These are phyloP conservation scores for Penicillium brasilianum DNA, from an alignment of 2,329 filamentous ascomycete species.

Conservation along the genomic window DNA sequence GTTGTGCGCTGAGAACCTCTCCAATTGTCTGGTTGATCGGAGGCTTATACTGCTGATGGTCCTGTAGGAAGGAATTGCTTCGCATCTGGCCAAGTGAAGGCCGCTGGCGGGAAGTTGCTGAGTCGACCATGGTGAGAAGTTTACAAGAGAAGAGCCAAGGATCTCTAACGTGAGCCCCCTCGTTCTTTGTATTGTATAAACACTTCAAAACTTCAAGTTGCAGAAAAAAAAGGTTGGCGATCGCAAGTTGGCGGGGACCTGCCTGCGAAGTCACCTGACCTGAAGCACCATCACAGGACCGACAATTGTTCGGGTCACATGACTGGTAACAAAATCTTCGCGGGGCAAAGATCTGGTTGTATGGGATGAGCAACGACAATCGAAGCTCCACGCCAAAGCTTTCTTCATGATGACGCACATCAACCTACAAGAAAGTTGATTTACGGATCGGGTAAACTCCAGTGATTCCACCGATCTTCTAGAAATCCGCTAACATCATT, in stretches of 20 bases:
- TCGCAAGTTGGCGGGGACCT: slow-evolving; percentile 14
- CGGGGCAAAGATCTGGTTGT: neutral
- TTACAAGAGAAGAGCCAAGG: neutral
- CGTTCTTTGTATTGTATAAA: neutral
- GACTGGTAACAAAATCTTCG: neutral
- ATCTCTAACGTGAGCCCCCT: neutral
- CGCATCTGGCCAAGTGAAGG: slow-evolving; percentile 52
- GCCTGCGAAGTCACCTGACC: slow-evolving; percentile 6
- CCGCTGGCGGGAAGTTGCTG: slow-evolving; percentile 42
- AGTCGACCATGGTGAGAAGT: slow-evolving; percentile 33
- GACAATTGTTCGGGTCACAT: neutral
- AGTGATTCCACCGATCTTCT: slow-evolving; percentile 10
- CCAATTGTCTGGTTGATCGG: slow-evolving; percentile 43
- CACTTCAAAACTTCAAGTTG: slow-evolving; percentile 4
- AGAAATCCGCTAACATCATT: slow-evolving; percentile 18
- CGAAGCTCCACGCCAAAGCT: slow-evolving; percentile 1
- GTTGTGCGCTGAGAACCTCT: slow-evolving; percentile 41
- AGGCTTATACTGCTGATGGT: slow-evolving; percentile 56
- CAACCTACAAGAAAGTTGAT: slow-evolving; percentile 11
- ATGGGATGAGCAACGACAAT: neutral
- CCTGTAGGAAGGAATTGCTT: slow-evolving; percentile 53
- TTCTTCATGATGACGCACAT: slow-evolving; percentile 18
- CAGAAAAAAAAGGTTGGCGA: slow-evolving; percentile 9
- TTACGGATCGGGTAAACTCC: slow-evolving; percentile 16
- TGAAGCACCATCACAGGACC: neutral